Conservation (phyloP, 2,329 filamentous ascomycete genomes). For the Pezicula neosporulosa region DNA sequence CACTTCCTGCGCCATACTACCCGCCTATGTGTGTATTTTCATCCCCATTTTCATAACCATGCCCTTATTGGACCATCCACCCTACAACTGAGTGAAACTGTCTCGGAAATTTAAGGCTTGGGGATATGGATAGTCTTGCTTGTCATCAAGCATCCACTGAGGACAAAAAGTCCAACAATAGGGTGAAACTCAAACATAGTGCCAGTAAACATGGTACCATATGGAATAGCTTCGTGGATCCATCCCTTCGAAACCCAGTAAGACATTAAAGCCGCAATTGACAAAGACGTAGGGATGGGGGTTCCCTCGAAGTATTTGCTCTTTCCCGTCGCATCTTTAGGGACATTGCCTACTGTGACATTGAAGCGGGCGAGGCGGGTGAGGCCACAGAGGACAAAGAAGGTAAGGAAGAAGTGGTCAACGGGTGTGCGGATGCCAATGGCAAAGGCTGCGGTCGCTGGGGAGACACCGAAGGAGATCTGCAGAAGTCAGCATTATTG, state of each 20-base stretch:
- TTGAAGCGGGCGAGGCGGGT: slow-evolving; percentile 96
- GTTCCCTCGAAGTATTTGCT: slow-evolving; percentile 96
- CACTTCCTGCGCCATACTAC: background rate
- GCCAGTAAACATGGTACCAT: slow-evolving; percentile 66
- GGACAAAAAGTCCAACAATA: slow-evolving; percentile 71
- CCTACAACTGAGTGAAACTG: background rate
- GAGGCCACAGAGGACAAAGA: slow-evolving; percentile 93
- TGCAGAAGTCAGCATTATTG: slow-evolving; percentile 31
- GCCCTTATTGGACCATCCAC: background rate
- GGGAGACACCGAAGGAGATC: slow-evolving; percentile 94
- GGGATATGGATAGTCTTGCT: slow-evolving; percentile 94
- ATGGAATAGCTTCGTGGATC: slow-evolving; percentile 74
- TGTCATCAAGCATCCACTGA: slow-evolving; percentile 93
- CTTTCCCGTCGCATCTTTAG: slow-evolving; percentile 90
- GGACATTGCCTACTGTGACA: slow-evolving; percentile 83
- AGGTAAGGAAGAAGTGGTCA: slow-evolving; percentile 76
- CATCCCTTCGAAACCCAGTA: slow-evolving; percentile 83
- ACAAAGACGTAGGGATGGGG: slow-evolving; percentile 87
- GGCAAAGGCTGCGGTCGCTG: slow-evolving; percentile 82
- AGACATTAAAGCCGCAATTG: slow-evolving; percentile 78
- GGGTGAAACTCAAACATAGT: slow-evolving; percentile 81
- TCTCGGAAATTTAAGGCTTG: slow-evolving; percentile 57
- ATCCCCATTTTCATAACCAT: background rate
- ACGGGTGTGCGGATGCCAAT: slow-evolving; percentile 80
- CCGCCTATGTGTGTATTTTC: background rate